Evolutionary conservation across 225 moss, liverwort and hornwort genomes (phyloP).

Genomic region (Climacium dendroides): DNA sequence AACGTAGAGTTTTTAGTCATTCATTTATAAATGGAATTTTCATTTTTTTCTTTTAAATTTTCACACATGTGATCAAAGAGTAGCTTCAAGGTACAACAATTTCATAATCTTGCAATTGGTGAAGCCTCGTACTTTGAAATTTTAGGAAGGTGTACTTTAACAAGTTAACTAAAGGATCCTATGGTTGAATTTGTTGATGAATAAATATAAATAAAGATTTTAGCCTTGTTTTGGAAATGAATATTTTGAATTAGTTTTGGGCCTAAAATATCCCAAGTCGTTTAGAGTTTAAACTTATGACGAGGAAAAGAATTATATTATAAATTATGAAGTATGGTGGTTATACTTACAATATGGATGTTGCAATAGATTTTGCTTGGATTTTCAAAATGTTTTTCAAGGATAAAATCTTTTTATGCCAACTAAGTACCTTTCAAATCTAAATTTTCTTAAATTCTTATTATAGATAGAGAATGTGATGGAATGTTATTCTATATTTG

Average conservation of each 20-base stretch:
- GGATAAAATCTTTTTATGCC: not conserved
- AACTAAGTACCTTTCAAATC: no score
- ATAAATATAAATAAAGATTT: not conserved
- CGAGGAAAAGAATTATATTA: not conserved
- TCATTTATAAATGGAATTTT: no score
- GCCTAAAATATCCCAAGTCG: fast-evolving
- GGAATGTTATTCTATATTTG: not conserved
- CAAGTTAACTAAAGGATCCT: fast-evolving
- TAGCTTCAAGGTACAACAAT: no score
- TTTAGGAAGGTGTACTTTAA: not conserved
- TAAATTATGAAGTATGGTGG: not conserved
- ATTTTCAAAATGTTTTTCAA: fast-evolving
- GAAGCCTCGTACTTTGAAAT: not conserved
- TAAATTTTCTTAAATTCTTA: not conserved
- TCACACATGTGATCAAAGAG: no score
- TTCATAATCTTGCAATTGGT: not conserved
- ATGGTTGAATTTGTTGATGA: not conserved
- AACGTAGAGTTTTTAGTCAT: no score
- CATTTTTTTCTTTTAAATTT: no score
- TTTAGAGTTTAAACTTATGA: no score
- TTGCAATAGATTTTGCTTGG: not conserved
- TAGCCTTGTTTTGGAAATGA: not conserved
- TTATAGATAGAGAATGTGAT: not conserved
- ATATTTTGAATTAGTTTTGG: not conserved
- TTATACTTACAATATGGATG: no score